A percentile compares a stretch with the other conserved stretches of the same genome.
phyloP scores from a whole-genome alignment of 73 alveolate species.

The Tetrahymena borealis region DNA sequence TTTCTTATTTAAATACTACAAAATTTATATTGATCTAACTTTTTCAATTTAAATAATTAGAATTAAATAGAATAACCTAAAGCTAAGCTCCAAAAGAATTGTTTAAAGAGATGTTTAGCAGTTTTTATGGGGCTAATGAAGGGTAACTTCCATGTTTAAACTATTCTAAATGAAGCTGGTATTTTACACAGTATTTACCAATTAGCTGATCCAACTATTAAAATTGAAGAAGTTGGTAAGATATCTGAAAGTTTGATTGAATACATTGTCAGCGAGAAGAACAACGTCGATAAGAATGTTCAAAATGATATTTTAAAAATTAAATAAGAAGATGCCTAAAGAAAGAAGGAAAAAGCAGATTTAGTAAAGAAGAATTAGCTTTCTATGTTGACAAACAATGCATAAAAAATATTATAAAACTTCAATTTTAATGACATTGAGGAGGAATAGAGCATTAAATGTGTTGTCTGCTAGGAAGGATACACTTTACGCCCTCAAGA shows the following conservation, averaged over 20 bases:
- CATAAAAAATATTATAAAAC: neutral
- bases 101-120: neutral
- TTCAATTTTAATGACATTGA: neutral
- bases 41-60: neutral
- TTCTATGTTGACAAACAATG: neutral
- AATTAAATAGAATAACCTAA: neutral
- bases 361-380: neutral
- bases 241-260: neutral
- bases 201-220: neutral
- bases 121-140: neutral
- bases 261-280: neutral
- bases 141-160: neutral
- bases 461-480: slow-evolving; percentile 66
- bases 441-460: slow-evolving; percentile 49
- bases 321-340: neutral
- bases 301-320: neutral
- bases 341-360: neutral
- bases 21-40: neutral
- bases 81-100: neutral
- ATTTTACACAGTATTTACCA: neutral
- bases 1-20: neutral
- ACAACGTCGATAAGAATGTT: neutral
- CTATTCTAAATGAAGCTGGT: neutral
- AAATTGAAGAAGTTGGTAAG: neutral
- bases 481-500: slow-evolving; percentile 56